Base-by-base conservation (phyloP, 140 eudicot genomes). In the Oenanthe javanica region DNA sequence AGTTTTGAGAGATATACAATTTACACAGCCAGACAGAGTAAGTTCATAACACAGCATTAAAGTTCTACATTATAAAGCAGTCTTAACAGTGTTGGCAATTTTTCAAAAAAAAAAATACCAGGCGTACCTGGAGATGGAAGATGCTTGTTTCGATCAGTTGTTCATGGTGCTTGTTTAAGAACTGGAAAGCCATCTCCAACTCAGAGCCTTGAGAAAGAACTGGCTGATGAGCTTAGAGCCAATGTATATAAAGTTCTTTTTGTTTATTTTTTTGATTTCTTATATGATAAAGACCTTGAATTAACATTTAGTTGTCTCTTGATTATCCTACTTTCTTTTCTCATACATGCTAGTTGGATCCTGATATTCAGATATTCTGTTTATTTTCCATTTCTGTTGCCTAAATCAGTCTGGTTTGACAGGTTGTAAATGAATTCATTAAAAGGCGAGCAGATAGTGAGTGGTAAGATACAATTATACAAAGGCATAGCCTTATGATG, bases 101-200 rank as follows among this genome's bases (percentile, higher is more conserved):
- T 71, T 27, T 19, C 0, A 11, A 25, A 67, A 67, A 2, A 64
- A 75, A 52, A 67, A 45, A 73, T 75, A 84, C 48, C 86, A 91
- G 98, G 97, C 47, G 87, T 93, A 84, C 89, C 90, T 59, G 98
- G 97, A 70, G 98, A 93, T 61, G 97, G 98, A 69, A 91, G 98
- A 81, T 93, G 98, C 82, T 82, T 93, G 87, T 93, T 93, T 79
- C 90, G 97, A 6, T 91, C 98, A 6, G 93, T 93, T 76, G 98
- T 88, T 23, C 93, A 89, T 74, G 95, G 98, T 80, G 93, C 97
- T 51, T 87, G 91, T 84, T 83, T 91, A 85, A 84, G 94, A 85
- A 75, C 84, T 76, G 96, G 98, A 77, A 89, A 72, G 88, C 87
- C 91, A 23, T 81, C 91, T 83, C 97, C 98, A 77, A 82, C 54